A percentile compares a stretch with the other conserved stretches of the same genome.
Evolutionary conservation across 495 filamentous ascomycete species (phyloP).

Genomic region (Trichoderma orchidacearum): DNA sequence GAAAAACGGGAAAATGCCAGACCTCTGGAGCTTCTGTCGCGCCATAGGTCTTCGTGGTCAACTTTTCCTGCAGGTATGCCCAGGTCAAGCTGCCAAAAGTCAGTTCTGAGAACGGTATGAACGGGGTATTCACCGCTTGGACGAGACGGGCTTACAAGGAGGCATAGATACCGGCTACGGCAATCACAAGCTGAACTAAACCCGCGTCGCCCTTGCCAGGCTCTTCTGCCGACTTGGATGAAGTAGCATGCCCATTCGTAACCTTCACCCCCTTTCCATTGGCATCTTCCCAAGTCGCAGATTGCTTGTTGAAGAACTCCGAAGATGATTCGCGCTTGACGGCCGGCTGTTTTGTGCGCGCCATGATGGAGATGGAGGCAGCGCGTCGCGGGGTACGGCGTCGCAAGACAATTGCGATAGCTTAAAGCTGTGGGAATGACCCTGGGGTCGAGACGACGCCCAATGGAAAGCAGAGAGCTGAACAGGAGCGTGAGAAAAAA

Average conservation of each 20-base stretch:
- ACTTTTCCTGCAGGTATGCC: constrained; percentile 93
- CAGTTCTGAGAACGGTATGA: not conserved
- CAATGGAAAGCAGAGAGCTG: too few relatives aligned
- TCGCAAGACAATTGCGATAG: not conserved
- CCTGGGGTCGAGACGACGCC: constrained; percentile 9
- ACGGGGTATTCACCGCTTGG: not conserved
- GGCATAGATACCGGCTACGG: constrained; percentile 85
- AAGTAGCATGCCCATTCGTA: not conserved
- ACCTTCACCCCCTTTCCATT: not conserved
- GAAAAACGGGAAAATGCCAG: constrained; percentile 85
- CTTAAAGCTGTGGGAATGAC: too few relatives aligned
- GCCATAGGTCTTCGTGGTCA: constrained; percentile 88
- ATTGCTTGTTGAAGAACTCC: constrained; percentile 33
- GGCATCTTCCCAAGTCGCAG: not conserved
- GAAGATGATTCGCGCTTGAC: constrained; percentile 53
- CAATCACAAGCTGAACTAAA: constrained; percentile 63
- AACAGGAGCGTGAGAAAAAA: too few relatives aligned
- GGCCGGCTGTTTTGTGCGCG: constrained; percentile 55
- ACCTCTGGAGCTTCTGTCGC: constrained; percentile 41
- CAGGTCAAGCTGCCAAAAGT: constrained; percentile 63
- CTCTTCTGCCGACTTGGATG: not conserved
- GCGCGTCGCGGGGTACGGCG: not conserved
- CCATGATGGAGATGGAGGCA: constrained; percentile 35
- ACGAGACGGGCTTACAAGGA: constrained; percentile 59
- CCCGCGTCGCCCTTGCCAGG: constrained; percentile 30